Evolutionary conservation across 2,329 filamentous ascomycete species (phyloP), one percentile per base, ranked within the genome.

Genomic region (Fusarium algeriense): DNA sequence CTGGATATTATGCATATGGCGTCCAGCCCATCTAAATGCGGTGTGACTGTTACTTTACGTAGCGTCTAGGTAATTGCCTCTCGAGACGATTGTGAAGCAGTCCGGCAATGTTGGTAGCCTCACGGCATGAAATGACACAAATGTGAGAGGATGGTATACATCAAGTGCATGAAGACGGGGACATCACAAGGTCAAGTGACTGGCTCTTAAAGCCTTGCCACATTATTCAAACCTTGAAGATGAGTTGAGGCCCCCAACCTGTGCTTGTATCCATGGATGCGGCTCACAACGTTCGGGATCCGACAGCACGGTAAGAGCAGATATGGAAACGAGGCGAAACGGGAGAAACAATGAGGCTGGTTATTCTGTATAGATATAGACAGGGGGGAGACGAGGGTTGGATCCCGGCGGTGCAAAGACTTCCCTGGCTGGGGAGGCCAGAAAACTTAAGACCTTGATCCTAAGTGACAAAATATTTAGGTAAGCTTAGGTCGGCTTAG

Each of bases 81-180:
- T 28, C 35, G n/a, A 35, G 34, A 34, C n/a, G 34, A 41, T 14
- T 19, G 35, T 23, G 8, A 61, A 67, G 34, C 43, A 66, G 30
- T 41, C 52, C 26, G 52, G 41, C 61, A 59, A 62, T 50, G 48
- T 54, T 45, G 64, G 38, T 45, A 45, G 58, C 64, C 66, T 69
- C 46, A 44, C 43, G 30, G 20, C 30, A 43, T 52, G 34, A 35
- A 20, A 46, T 19, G 19, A 14, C 38, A 35, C 19, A 11, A 26
- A 37, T 32, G n/a, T 38, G 13, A 66, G 26, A 30, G 32, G 30
- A 23, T 6, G 9, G 19, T 45, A 34, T 32, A 40, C 26, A 37
- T 14, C 30, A 11, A 12, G 14, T 34, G 41, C 20, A 64, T 32
- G 32, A 15, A n/a, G 43, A 17, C 30, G 17, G 10, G 46, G 45